Base-by-base conservation (phyloP, 805 yeast species). In the Diddensiella caesifluorescens region DNA sequence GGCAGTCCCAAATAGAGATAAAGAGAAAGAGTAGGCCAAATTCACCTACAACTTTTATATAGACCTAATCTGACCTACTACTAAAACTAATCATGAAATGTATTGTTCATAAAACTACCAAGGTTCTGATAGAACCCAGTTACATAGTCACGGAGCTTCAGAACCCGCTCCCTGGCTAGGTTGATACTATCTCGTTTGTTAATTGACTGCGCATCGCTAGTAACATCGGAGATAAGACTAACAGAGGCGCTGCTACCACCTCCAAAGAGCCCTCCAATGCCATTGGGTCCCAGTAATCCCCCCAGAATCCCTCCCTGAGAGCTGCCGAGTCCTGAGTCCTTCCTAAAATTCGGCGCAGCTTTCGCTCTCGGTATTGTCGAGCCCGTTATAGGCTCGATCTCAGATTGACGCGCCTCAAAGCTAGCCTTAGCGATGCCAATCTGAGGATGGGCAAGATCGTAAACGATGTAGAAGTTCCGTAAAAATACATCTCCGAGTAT, bases 401-500 rank as follows among this genome's bases (percentile, higher is more conserved):
- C n/a, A 12, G 39, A 21, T 3, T 19, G 15, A 9, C 21, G 21
- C 18, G 31, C 18, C 20, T 26, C 31, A 35, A 41, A 45, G n/a
- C 27, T 38, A 2, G 53, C 52, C 19, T 18, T 16, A 5, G 51
- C 53, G 10, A 49, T 30, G 12, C 46, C 52, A 33, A 49, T 42
- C 29, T 48, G 52, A 13, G 45, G 33, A n/a, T 40, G 12, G 6
- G 16, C 41, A 4, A 22, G 15, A 28, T 49, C 53, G 35, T 49
- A 49, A 7, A 49, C 50, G n/a, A 49, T 42, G 22, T 49, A 49
- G 22, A 49, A 45, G 28, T 45, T 47, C 13, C 53, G 32, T 37
- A 49, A 31, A 23, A 49, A 47, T 10, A 42, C 46, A 26, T 49
- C 52, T 12, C 53, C 53, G 5, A 49, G 26, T 3, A 49, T 28